phyloP scores from a whole-genome alignment of 2,329 filamentous ascomycete species.

The Neonectria ditissima region DNA sequence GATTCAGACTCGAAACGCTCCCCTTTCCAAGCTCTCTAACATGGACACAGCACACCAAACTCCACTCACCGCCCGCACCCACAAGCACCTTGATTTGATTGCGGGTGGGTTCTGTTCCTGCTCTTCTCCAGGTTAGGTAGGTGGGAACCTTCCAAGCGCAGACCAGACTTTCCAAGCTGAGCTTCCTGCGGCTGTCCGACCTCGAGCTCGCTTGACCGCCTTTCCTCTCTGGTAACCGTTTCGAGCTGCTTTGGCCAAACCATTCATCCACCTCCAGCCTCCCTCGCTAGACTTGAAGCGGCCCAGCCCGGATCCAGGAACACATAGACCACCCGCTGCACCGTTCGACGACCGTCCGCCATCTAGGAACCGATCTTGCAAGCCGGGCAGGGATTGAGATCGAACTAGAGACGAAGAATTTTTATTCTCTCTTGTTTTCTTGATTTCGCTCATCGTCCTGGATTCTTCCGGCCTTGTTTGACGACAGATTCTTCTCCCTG shows the following conservation, averaged over 20 bases:
- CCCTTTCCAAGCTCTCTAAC: not conserved
- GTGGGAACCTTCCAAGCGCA: not conserved
- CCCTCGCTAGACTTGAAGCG: slow-evolving; percentile 28
- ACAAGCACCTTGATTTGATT: slow-evolving; percentile 11
- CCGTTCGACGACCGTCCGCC: slow-evolving; percentile 10
- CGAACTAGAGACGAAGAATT: not conserved
- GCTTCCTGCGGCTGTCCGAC: slow-evolving; percentile 11
- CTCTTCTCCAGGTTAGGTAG: slow-evolving; percentile 16
- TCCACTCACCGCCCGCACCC: slow-evolving; percentile 18
- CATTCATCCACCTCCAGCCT: slow-evolving; percentile 19
- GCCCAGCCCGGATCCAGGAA: slow-evolving; percentile 42
- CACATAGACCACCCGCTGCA: slow-evolving; percentile 35
- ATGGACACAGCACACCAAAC: not conserved
- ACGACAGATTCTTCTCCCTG: slow-evolving; percentile 13
- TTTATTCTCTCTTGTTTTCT: slow-evolving; percentile 3
- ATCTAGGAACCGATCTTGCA: slow-evolving; percentile 13
- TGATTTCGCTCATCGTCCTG: slow-evolving; percentile 1
- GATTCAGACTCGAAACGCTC: not conserved
- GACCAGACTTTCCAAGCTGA: not conserved
- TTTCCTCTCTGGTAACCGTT: slow-evolving; percentile 39
- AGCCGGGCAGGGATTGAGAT: slow-evolving; percentile 18
- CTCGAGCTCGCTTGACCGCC: slow-evolving; percentile 34
- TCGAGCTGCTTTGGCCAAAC: slow-evolving; percentile 28
- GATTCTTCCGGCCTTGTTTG: slow-evolving; percentile 7
- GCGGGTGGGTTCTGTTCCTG: not conserved